Base-by-base conservation (phyloP, 495 filamentous ascomycete species). In the Cetradonia linearis region DNA sequence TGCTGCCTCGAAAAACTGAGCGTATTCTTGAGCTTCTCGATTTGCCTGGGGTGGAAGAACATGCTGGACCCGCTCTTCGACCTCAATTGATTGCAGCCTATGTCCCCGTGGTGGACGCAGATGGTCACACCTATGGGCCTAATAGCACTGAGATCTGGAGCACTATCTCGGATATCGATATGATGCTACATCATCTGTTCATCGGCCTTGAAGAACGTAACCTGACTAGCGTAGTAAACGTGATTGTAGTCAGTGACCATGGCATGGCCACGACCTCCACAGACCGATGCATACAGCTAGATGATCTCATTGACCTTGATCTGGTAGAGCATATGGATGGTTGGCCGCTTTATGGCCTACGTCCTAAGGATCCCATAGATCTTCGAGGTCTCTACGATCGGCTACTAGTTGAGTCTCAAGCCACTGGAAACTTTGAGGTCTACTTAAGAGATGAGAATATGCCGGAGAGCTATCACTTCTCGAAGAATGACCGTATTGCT, bases 161-260 rank as follows among this genome's bases (percentile, higher is more conserved):
- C 4, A 92, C 84, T 1, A 95, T 99, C 56, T 73, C 71, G 11
- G 68, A 78, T 48, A 91, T 90, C 0, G 93, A 99, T 69, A 70
- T 63, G 2, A 88, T 97, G 86, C 77, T 99, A 1, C 83, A 81
- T 7, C 64, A 74, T 5, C 71, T 99, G 9, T 86, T 99, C 66
- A 67, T 77, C 9, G 91, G 91, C 0, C 73, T 99, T 0, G 78
- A 92, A 60, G 75, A 78, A 34, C 83, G 93, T 28, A 95, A 96
- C 66, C 75, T 97, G 18, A 95, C 91, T 0, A 69, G 85, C 11
- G 84, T 97, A 49, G 87, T 96, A 66, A 99, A 99, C 64, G 80
- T 99, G n/a, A 83, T 99, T 37, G 80, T 99, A n/a, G 91, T 99
- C 18, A 95, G 89, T 13, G 93, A 99, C 70, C 93, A 99, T 66